Conservation (phyloP, 495 filamentous ascomycete species). For the Talaromyces thailandensis region DNA sequence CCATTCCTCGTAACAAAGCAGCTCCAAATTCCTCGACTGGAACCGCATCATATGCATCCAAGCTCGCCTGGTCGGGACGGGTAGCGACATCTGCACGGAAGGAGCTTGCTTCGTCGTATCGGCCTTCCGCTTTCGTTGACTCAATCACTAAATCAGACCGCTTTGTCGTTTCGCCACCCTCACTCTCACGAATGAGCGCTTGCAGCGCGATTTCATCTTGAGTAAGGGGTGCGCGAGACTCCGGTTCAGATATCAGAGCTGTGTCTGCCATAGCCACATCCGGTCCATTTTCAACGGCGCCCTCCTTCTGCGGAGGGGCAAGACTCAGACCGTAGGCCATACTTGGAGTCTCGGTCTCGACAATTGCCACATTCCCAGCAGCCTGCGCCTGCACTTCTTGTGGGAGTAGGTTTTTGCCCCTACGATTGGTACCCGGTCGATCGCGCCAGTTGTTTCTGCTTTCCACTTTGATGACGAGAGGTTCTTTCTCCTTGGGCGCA, state of each 20-base stretch:
- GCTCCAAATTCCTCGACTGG: conserved; percentile 93
- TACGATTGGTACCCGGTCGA: conserved; percentile 34
- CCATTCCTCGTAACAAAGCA: conserved; percentile 80
- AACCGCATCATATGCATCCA: conserved; percentile 79
- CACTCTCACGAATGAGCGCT: conserved; percentile 56
- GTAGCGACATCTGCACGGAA: conserved; percentile 58
- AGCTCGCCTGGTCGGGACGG: conserved; percentile 64
- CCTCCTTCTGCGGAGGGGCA: conserved; percentile 15
- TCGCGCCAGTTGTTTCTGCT: conserved; percentile 69
- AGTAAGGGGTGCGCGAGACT: conserved; percentile 29
- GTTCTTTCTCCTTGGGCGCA: conserved; percentile 24
- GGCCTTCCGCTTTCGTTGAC: conserved; percentile 14
- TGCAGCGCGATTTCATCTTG: conserved; percentile 74
- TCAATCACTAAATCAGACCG: conserved; percentile 52
- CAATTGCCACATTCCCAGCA: conserved; percentile 17
- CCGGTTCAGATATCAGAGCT: background rate
- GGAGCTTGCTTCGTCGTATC: conserved; percentile 53
- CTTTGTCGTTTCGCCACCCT: conserved; percentile 37
- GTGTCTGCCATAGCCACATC: conserved; percentile 23
- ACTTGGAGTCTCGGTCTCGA: conserved; percentile 29
- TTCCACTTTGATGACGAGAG: conserved; percentile 56
- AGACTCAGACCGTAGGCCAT: conserved; percentile 39
- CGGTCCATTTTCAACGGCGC: conserved; percentile 11
- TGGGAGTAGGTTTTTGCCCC: conserved; percentile 42
- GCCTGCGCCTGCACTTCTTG: conserved; percentile 44